A percentile compares a stretch with the other conserved stretches of the same genome.
These are phyloP conservation scores for Stephanodiscus minutulus DNA, from an alignment of 108 stramenopile genomes.

Conservation along the genomic window DNA sequence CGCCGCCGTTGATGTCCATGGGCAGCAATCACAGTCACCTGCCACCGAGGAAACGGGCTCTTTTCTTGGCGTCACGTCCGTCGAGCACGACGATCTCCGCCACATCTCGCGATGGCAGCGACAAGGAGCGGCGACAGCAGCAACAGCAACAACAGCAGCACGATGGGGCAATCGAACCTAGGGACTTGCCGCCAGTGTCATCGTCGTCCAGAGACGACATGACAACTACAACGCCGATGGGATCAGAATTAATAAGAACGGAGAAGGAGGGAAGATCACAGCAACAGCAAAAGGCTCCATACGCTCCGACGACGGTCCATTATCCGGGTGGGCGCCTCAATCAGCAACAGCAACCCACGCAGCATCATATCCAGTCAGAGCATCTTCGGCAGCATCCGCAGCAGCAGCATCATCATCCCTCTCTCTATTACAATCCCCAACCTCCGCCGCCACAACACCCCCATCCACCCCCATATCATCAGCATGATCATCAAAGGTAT, in stretches of 20 bases:
- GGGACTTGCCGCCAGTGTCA: neutral
- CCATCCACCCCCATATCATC: slow-evolving; percentile 1
- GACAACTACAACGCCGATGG: no score
- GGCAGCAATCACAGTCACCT: slow-evolving; percentile 3
- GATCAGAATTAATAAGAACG: no score
- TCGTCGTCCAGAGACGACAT: neutral
- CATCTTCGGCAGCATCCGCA: neutral
- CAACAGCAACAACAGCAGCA: no score
- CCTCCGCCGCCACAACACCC: neutral
- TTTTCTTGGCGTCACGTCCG: neutral
- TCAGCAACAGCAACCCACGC: neutral
- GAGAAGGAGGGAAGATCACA: no score
- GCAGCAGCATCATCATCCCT: neutral
- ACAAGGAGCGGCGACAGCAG: neutral
- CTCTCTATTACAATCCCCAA: neutral
- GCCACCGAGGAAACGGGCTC: neutral
- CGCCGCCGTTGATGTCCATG: slow-evolving; percentile 5
- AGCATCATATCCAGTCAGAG: neutral
- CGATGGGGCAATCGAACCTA: neutral
- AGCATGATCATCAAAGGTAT: slow-evolving; percentile 4
- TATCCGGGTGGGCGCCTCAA: neutral
- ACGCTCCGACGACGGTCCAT: slow-evolving; percentile 7
- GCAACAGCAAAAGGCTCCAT: neutral
- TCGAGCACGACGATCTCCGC: neutral
- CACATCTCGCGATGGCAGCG: neutral